phyloP scores from a whole-genome alignment of 2,329 filamentous ascomycete genomes.

The Ophiognomonia clavigignenti-juglandacearum region DNA sequence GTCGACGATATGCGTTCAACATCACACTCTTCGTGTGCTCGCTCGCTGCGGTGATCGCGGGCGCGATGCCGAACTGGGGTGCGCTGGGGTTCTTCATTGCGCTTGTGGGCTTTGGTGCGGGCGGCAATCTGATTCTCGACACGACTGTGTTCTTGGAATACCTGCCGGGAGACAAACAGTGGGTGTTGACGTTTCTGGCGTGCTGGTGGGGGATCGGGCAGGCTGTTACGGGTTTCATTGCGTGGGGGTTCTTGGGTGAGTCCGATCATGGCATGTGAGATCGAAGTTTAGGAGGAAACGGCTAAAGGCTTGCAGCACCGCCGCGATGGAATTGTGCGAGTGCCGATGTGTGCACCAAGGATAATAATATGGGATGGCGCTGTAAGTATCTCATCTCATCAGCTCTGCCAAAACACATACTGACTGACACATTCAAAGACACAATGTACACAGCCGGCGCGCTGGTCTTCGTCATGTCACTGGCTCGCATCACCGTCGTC shows the following conservation, averaged over 20 bases:
- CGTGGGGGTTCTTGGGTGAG: slow-evolving; percentile 44
- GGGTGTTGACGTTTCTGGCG: slow-evolving; percentile 60
- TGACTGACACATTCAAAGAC: slow-evolving; percentile 18
- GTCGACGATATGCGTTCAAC: slow-evolving; percentile 65
- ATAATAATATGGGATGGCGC: slow-evolving; percentile 46
- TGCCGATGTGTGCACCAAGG: slow-evolving; percentile 33
- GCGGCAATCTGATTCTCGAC: slow-evolving; percentile 60
- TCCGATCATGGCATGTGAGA: too few relatives aligned
- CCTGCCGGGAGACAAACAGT: slow-evolving; percentile 50
- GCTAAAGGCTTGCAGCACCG: slow-evolving; percentile 24
- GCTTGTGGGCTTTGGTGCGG: slow-evolving; percentile 58
- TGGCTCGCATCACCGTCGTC: slow-evolving; percentile 50
- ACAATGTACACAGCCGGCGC: slow-evolving; percentile 42
- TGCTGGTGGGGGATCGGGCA: slow-evolving; percentile 48
- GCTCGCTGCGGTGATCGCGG: slow-evolving; percentile 54
- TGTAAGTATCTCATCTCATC: slow-evolving; percentile 18
- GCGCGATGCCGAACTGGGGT: slow-evolving; percentile 62
- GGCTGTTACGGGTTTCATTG: slow-evolving; percentile 41
- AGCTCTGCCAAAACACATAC: background rate
- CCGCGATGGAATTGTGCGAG: slow-evolving; percentile 36
- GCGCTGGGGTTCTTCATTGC: slow-evolving; percentile 60
- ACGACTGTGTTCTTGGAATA: slow-evolving; percentile 47
- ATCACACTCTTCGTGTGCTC: slow-evolving; percentile 59
- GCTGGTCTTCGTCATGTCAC: slow-evolving; percentile 43
- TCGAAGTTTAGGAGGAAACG: too few relatives aligned